Percentiles rank a stretch among this genome's conserved stretches.
Evolutionary conservation across 2,329 filamentous ascomycete genomes (phyloP).

Genomic region (Calonectria crousiana): DNA sequence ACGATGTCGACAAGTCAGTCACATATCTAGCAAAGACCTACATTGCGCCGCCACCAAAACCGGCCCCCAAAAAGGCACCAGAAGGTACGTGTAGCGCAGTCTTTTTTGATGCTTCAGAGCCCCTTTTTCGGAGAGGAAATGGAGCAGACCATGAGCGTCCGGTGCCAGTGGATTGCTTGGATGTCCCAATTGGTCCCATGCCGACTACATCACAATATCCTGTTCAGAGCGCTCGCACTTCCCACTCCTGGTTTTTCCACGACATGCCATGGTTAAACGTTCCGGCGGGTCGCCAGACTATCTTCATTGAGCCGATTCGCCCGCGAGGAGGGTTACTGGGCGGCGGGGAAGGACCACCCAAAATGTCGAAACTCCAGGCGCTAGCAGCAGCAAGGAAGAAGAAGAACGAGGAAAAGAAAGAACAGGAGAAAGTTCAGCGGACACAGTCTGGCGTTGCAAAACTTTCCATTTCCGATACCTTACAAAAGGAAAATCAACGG

Average conservation of each 20-base stretch:
- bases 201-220: conserved; percentile 23
- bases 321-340: conserved; percentile 80
- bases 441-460: conserved; percentile 46
- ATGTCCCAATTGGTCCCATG: conserved; percentile 5
- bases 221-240: conserved; percentile 35
- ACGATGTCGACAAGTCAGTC: conserved; percentile 88
- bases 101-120: conserved; percentile 47
- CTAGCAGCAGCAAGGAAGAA: conserved; percentile 88
- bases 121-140: conserved; percentile 42
- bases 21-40: conserved; percentile 80
- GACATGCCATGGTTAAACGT: conserved; percentile 89
- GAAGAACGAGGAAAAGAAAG: conserved; percentile 76
- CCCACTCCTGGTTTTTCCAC: conserved; percentile 74
- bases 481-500: conserved; percentile 45
- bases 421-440: conserved; percentile 41
- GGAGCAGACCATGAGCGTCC: conserved; percentile 49
- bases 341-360: conserved; percentile 74
- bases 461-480: conserved; percentile 47
- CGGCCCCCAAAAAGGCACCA: conserved; percentile 55
- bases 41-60: conserved; percentile 60
- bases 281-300: conserved; percentile 73
- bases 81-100: conserved; percentile 56
- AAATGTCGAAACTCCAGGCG: conserved; percentile 91
- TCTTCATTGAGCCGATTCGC: conserved; percentile 69
- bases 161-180: conserved; percentile 26